Evolutionary conservation across 257 asterid genomes (phyloP).

Genomic region (Salvia splendens): DNA sequence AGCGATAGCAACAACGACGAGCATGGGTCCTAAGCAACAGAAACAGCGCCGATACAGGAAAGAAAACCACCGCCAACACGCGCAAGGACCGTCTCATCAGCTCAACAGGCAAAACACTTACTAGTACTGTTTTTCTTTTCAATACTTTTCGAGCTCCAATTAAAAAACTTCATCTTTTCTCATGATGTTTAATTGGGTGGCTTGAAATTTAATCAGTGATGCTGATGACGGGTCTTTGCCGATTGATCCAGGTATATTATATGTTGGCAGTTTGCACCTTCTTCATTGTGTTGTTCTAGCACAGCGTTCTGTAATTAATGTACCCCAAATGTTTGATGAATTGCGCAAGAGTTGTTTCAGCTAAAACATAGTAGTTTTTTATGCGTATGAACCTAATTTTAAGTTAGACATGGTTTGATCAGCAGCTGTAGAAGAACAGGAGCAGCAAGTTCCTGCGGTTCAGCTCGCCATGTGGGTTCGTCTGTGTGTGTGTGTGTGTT

Average conservation of each 20-base stretch:
- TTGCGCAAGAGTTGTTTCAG: conserved; percentile 25
- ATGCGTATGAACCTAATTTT: not conserved
- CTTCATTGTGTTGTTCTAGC: not conserved
- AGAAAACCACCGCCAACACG: conserved; percentile 48
- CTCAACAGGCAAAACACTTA: conserved; percentile 37
- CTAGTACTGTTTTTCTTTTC: not conserved
- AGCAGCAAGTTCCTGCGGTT: conserved; percentile 51
- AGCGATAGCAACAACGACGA: conserved; percentile 19
- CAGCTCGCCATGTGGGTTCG: conserved; percentile 99
- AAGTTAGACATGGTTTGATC: conserved; percentile 10
- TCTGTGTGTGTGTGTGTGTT: conserved; percentile 5
- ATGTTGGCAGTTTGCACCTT: not conserved
- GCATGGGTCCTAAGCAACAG: conserved; percentile 75
- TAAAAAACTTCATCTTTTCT: not conserved
- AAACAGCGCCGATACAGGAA: conserved; percentile 73
- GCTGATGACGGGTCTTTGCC: conserved; percentile 68
- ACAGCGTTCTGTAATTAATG: conserved; percentile 4
- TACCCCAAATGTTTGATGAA: conserved; percentile 43
- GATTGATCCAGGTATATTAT: conserved; percentile 52
- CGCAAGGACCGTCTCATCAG: conserved; percentile 45
- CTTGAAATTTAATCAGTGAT: conserved; percentile 44
- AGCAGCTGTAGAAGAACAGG: conserved; percentile 57
- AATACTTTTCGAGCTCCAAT: not conserved
- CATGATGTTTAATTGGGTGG: conserved; percentile 10
- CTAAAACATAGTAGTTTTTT: not conserved